Evolutionary conservation across 352 stramenopile species (phyloP), one percentile per base, ranked within the genome.

Genomic region (Phytophthora parvispora): DNA sequence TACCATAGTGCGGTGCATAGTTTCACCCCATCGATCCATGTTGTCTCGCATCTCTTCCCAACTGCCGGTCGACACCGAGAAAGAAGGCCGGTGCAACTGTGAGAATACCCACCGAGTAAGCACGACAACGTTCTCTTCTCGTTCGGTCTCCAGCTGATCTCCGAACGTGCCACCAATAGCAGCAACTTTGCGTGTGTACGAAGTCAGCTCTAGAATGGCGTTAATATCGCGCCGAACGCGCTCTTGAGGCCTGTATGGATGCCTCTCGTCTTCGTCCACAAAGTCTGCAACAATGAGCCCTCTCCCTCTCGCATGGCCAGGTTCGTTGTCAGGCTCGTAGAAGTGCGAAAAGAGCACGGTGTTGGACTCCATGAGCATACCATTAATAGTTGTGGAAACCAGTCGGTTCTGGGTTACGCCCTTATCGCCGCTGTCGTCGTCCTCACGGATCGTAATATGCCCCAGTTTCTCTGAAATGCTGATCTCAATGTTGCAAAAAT

Each of bases 401-500:
- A 82, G 43, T 31, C 70, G 69, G 62, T 75, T 77, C 53, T 82
- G 74, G 4, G 56, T 69, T 22, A 77, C 42, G 2, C 67, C 71
- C 38, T 72, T 74, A 27, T 43, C 70, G 5, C 58, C 70, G 1
- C 52, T 66, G 42, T 82, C 71, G 42, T 82, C 74, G 31, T 82
- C 74, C 31, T 82, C 74, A 9, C 74, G 74, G 48, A 82, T 80
- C 29, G 74, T 80, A 57, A 82, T 74, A 36, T 77, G 60, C 15
- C 74, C 74, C 18, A 79, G 22, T 24, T 71, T 77, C 48, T 82
- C 74, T 27, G 74, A 82, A 22, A 83, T 75, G 31, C 60, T 83
- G 54, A 83, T 84, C 59, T 84, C 74, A 36, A 76, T 61, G 42
- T 83, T 82, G 24, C 69, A 74, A 56, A 82, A 60, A 40, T 74